A percentile compares a stretch with the other conserved stretches of the same genome.
phyloP scores from a whole-genome alignment of 2,329 filamentous ascomycete genomes.

The Fusarium haematococcum region DNA sequence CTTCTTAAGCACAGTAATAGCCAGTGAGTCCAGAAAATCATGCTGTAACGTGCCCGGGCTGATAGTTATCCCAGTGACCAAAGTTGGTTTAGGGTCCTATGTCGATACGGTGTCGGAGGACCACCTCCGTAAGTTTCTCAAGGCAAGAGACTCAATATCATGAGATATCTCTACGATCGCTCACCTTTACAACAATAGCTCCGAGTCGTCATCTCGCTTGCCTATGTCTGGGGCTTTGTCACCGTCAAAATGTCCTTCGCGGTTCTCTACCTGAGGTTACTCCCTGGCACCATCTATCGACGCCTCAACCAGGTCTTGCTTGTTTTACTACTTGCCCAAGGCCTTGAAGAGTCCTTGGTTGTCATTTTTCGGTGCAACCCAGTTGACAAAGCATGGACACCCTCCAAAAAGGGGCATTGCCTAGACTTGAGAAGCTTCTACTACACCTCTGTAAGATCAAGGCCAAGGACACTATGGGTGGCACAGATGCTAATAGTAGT shows the following conservation, averaged over 20 bases:
- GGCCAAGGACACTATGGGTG: no score
- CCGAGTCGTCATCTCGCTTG: not conserved
- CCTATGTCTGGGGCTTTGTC: not conserved
- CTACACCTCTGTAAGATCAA: not conserved
- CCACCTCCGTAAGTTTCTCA: not conserved
- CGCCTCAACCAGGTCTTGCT: not conserved
- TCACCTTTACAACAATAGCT: not conserved
- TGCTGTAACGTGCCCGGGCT: rapidly evolving
- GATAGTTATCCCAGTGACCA: not conserved
- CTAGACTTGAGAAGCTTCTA: not conserved
- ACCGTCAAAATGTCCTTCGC: not conserved
- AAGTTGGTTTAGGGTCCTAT: not conserved
- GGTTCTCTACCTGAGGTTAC: not conserved
- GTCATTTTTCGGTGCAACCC: not conserved
- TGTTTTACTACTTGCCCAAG: not conserved
- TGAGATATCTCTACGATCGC: not conserved
- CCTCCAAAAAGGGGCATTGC: not conserved
- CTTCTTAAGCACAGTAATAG: not conserved
- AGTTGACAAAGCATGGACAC: not conserved
- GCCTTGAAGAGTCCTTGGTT: not conserved
- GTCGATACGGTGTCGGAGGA: not conserved
- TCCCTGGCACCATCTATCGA: not conserved
- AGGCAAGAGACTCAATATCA: not conserved
- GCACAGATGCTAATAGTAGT: not conserved
- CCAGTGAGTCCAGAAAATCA: not conserved